Base-by-base conservation (phyloP, 805 yeast species). In the Sugiyamaella qingdaonensis region DNA sequence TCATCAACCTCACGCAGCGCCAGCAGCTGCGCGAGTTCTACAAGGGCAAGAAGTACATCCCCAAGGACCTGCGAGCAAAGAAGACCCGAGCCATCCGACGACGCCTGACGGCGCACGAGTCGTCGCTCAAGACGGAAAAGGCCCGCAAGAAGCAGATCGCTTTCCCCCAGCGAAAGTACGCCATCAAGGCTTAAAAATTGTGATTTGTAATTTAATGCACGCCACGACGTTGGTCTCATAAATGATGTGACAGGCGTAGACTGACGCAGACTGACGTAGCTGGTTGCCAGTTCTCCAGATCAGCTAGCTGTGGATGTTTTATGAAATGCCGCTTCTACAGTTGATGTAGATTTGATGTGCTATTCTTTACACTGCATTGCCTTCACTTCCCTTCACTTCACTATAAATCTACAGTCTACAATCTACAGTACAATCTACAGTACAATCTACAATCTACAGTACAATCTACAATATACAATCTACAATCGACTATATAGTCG, bases 41-140 rank as follows among this genome's bases (percentile, higher is more conserved):
- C 92, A 86, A 88, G 85, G 64, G 62, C 67, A 69, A 71, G 69
- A 91, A 89, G 80, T 87, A 84, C 85, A 81, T 83, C 77, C 98
- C 99, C 82, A 91, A 92, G 83, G 97, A 91, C 77, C 84, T 94
- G 80, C 92, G 98, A 82, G 96, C 90, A 70, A 94, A 94, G 92
- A 88, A 94, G 87, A 94, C 99, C 79, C 92, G 98, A 86, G 98
- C 99, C 77, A 79, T 92, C 79, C 92, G 99, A 88, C 88, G 98
- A 84, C 83, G 85, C 74, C 83, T 94, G 74, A 84, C 97, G 77
- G 81, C 86, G 73, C 76, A 77, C 77, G 97, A 94, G 81, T 85
- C 88, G 74, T 72, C 81, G 69, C 78, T 79, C 75, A 77, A 78
- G 75, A 92, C 98, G 72, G 86, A 78, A 68, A 90, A 87, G 83